Base-by-base conservation (phyloP, 2,329 filamentous ascomycete species). In the Achaetomium macrosporum region DNA sequence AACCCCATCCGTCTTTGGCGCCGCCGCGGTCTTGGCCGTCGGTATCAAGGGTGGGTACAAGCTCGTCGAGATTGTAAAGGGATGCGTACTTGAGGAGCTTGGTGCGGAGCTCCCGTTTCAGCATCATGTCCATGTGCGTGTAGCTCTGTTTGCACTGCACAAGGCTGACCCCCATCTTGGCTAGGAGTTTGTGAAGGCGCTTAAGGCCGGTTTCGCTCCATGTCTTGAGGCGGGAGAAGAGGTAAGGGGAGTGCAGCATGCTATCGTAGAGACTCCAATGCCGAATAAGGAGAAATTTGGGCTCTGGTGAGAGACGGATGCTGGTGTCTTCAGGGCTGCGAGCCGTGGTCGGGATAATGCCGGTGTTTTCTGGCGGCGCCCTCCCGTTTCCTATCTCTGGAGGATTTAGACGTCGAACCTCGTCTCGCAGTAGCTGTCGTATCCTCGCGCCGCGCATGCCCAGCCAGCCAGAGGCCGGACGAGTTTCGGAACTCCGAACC, bases 221-320 rank as follows among this genome's bases (percentile, higher is more conserved):
- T 43, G 96, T 90, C 69, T 95, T 92, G 42, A 99, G 78, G 31
- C 90, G 82, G 3, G 92, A 89, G 55, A 95, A 92, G 5, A 99
- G 81, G 65, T 96, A 97, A 0, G 92, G 91, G 0, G 91, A 96
- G 68, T 99, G 93, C 12, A 97, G 78, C 93, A 99, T 97, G 68
- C 90, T 96, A 65, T 99, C 93, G 69, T 97, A 97, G 13, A 99
- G 76, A 61, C 90, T 96, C 93, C 93, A 99, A 68, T 99, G 93
- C 33, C 93, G 79, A 49, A 97, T 88, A 0, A 99, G 80, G 25
- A 97, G 79, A 61, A 99, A 96, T 39, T 88, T 87, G 10, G 93
- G 95, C 65, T 99, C 93, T 0, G 93, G 93, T 0, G 91, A 96
- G 37, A 99, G 75, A 19, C 91, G 84, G 60, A 99, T 97, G 47